Evolutionary conservation across 306 rosid species (phyloP), one percentile per base, ranked within the genome.

Genomic region (Lathyrus tuberosus): DNA sequence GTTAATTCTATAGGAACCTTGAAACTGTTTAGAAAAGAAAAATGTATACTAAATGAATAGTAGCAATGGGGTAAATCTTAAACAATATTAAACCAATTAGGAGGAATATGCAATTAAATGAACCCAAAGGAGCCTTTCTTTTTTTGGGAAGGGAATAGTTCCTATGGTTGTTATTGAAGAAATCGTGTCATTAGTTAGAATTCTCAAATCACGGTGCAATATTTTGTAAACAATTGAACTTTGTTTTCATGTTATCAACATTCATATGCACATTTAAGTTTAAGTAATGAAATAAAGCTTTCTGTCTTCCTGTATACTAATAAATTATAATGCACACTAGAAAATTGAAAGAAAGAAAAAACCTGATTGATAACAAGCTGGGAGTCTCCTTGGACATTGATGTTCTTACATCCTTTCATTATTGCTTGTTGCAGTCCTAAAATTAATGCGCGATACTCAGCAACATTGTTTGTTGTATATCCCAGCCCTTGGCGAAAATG

Each of bases 301-400:
- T n/a, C n/a, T n/a, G n/a, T n/a, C n/a, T n/a, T 33, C 51, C 30
- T 18, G 5, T 24, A 2, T 24, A 24, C 26, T 2, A 20, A 20
- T 20, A 20, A 20, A 20, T 20, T 0, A 20, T 20, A 20, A 20
- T 20, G 22, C 26, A 24, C 2, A 1, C 6, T 6, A 33, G 0
- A 1, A 1, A 33, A 33, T 33, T 1, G 6, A 33, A 44, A n/a
- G 38, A 52, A 16, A 44, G 8, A 20, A 70, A 87, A 75, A 84
- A 94, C 98, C 97, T 94, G 98, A 73, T 81, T 78, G 84, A 91
- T 78, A 46, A 94, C 98, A 51, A 90, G 95, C 13, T 70, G 75
- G 61, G 98, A 88, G 67, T 94, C 96, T 65, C 98, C 98, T 44
- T 18, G 75, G 52, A 79, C 86, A 48, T 43, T 47, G 64, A 94